Base-by-base conservation (phyloP, 306 rosid genomes). In the Dicorynia guianensis region DNA sequence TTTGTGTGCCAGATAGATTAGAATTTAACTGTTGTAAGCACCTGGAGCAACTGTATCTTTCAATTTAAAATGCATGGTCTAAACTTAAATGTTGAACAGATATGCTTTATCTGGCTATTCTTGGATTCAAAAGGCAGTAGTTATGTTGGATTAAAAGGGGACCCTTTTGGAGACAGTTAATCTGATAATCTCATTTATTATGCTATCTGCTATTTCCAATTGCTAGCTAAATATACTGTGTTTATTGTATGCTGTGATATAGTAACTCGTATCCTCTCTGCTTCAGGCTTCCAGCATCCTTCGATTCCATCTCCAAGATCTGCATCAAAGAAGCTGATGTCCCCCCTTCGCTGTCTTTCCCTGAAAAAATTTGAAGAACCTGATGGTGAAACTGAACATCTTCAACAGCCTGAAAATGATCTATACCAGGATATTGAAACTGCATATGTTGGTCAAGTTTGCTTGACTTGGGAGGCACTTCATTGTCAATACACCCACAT, bases 381-480 rank as follows among this genome's bases (percentile, higher is more conserved):
- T 35, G 91, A 92, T 77, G 92, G 86, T 30, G 96, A 89, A 71
- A 85, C 75, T 12, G 93, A 92, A 77, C 90, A 90, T 81, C 97
- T 95, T 60, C 93, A 87, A 72, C 88, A 77, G 78, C 90, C 85
- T 11, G 81, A 71, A 55, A 68, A 83, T 59, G 86, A 86, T 72
- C 87, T 91, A 20, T 88, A 69, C 72, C 87, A 84, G 76, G 96
- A 92, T 67, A 80, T 95, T 50, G 97, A 95, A 65, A 95, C 89
- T 34, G 91, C 98, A 42, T 95, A 95, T 71, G 92, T 89, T n/a
- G 98, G 91, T 82, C 98, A 95, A 80, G 74, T 90, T 25, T 87
- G 96, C 86, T 87, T 92, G 89, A 86, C 97, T 54, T 95, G 98
- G 98, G 98, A 95, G 79, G 97, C 97, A 20, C 96, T 95, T 76